phyloP scores from a whole-genome alignment of 495 filamentous ascomycete genomes.

The Aspergillus affinis region DNA sequence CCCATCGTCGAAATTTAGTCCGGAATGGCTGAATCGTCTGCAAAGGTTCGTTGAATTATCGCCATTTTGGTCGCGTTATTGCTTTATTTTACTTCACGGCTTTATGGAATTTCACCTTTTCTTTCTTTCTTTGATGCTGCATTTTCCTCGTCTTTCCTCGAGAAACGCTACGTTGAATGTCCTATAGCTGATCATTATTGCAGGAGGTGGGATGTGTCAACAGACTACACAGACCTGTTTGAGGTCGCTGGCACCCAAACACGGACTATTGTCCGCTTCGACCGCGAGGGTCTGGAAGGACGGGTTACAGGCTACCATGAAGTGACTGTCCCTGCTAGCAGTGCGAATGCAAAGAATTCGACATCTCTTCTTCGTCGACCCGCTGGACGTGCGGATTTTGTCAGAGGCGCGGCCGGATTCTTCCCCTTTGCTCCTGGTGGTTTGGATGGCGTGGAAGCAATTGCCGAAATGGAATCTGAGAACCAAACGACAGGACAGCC shows the following conservation, averaged over 20 bases:
- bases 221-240: slow-evolving; percentile 77
- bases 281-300: slow-evolving; percentile 88
- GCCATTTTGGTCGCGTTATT: background rate
- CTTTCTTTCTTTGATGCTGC: no score
- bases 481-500: slow-evolving; percentile 42
- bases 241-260: slow-evolving; percentile 87
- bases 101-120: no score
- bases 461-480: slow-evolving; percentile 73
- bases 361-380: slow-evolving; percentile 88
- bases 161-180: background rate
- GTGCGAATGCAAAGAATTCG: slow-evolving; percentile 93
- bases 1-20: slow-evolving; percentile 73
- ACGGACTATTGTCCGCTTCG: slow-evolving; percentile 88
- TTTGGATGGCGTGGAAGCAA: slow-evolving; percentile 79
- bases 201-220: slow-evolving; percentile 78
- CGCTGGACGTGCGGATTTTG: slow-evolving; percentile 85
- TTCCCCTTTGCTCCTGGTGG: slow-evolving; percentile 95
- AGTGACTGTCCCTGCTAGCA: slow-evolving; percentile 86
- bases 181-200: slow-evolving; percentile 19
- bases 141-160: no score
- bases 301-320: slow-evolving; percentile 92
- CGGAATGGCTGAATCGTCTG: slow-evolving; percentile 80
- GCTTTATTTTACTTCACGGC: slow-evolving; percentile 6
- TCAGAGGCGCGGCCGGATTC: slow-evolving; percentile 92
- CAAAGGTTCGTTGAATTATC: slow-evolving; percentile 59